Conservation (phyloP, 495 filamentous ascomycete species). For the Tuber microsphaerosporum region DNA sequence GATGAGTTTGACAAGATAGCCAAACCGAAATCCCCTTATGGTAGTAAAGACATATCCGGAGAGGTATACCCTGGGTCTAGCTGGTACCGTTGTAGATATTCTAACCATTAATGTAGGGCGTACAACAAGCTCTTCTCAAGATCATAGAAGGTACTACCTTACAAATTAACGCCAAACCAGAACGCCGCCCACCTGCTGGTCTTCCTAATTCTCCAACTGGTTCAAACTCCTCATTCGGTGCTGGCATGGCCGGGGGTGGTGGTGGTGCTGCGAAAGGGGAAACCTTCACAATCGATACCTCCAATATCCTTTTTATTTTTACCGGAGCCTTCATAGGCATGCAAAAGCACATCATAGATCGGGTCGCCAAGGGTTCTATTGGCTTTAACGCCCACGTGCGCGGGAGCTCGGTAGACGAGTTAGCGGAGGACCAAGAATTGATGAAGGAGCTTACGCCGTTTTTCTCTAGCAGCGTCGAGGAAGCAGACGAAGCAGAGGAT, state of each 20-base stretch:
- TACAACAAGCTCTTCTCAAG: conserved; percentile 92
- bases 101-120: conserved; percentile 48
- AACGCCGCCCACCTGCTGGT: conserved; percentile 46
- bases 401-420: conserved; percentile 37
- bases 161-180: conserved; percentile 77
- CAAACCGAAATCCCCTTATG: conserved; percentile 58
- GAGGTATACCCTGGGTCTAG: conserved; percentile 15
- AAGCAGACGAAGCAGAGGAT: conserved; percentile 15
- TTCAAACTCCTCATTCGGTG: conserved; percentile 18
- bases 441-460: conserved; percentile 65
- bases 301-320: conserved; percentile 94
- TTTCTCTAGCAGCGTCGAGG: conserved; percentile 42
- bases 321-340: conserved; percentile 92
- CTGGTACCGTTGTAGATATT: neutral
- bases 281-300: conserved; percentile 81
- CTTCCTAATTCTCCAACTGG: conserved; percentile 27
- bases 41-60: conserved; percentile 46
- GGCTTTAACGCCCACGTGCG: conserved; percentile 84
- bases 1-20: conserved; percentile 98
- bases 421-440: conserved; percentile 53
- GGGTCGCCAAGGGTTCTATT: conserved; percentile 79
- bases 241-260: conserved; percentile 37
- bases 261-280: conserved; percentile 59
- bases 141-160: conserved; percentile 94
- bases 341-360: conserved; percentile 77